Evolutionary conservation across 2,329 filamentous ascomycete species (phyloP).

Genomic region (Colletotrichum tamarilloi): DNA sequence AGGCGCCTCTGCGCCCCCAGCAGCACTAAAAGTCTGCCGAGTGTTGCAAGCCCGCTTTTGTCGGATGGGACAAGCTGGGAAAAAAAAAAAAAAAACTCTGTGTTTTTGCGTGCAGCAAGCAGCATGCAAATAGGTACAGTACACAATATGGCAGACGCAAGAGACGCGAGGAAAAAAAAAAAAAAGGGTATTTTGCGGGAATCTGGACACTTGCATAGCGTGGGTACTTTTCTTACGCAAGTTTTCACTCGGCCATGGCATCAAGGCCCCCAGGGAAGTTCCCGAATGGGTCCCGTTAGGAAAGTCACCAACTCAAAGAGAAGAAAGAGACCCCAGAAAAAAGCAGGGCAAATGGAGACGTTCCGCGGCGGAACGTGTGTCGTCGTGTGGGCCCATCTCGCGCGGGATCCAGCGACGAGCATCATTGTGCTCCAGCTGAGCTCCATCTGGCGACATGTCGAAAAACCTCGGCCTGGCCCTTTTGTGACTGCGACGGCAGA

Average conservation of each 20-base stretch:
- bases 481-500: not conserved
- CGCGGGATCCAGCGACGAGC: constrained; percentile 13
- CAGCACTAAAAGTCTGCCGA: constrained; percentile 28
- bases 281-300: not conserved
- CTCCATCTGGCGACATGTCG: constrained; percentile 10
- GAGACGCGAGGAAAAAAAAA: not conserved
- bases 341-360: constrained; percentile 19
- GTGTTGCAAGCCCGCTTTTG: constrained; percentile 31
- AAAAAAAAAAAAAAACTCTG: constrained; percentile 14
- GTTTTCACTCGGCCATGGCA: not conserved
- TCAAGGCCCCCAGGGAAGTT: not conserved
- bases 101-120: not conserved
- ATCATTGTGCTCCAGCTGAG: constrained; percentile 17
- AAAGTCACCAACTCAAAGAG: not conserved
- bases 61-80: not conserved
- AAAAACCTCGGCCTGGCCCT: constrained; percentile 1
- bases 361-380: constrained; percentile 32
- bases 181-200: constrained; percentile 10
- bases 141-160: not conserved
- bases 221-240: not conserved
- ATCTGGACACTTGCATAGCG: not conserved
- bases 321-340: not conserved
- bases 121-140: not conserved
- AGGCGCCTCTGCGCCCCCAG: constrained; percentile 24
- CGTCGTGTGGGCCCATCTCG: constrained; percentile 17